Evolutionary conservation across 148 eudicot species (phyloP).

Genomic region (Persicaria tinctoria): DNA sequence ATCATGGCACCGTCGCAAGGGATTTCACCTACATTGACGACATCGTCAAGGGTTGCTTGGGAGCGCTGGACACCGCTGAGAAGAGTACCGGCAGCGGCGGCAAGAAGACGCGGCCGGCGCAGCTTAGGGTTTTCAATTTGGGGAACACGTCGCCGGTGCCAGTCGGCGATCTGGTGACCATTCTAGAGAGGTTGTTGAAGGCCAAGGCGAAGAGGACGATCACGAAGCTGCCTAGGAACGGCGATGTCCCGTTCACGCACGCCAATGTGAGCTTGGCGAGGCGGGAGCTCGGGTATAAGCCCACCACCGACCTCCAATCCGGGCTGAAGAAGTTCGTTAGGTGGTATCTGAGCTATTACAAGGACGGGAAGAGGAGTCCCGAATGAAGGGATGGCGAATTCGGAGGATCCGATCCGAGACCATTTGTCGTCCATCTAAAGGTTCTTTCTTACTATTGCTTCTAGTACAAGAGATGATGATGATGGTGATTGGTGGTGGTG

Average conservation of each 20-base stretch:
- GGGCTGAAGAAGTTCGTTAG: constrained; percentile 22
- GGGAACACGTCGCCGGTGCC: constrained; percentile 20
- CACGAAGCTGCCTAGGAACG: constrained; percentile 20
- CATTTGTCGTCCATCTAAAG: no score
- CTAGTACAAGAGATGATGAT: constrained; percentile 6
- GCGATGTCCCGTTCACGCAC: constrained; percentile 18
- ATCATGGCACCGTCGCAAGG: constrained; percentile 19
- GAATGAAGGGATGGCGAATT: background rate
- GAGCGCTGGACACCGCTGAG: constrained; percentile 20
- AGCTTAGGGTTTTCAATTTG: constrained; percentile 20
- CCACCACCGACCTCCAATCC: constrained; percentile 17
- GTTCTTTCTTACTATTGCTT: background rate
- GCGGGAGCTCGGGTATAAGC: constrained; percentile 18
- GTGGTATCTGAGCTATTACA: constrained; percentile 19
- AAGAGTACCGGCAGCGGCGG: constrained; percentile 19
- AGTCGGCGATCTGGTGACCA: constrained; percentile 14
- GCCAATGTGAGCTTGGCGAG: constrained; percentile 17
- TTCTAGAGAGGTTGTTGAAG: constrained; percentile 20
- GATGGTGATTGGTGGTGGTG: constrained; percentile 6
- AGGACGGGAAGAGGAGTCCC: constrained; percentile 10
- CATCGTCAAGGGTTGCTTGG: constrained; percentile 20
- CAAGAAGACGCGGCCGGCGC: constrained; percentile 17
- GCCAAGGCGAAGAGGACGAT: constrained; percentile 18
- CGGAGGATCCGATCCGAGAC: background rate
- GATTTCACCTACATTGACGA: constrained; percentile 24